Base-by-base conservation (phyloP, 2,329 filamentous ascomycete species). In the Colletotrichum gloeosporioides region DNA sequence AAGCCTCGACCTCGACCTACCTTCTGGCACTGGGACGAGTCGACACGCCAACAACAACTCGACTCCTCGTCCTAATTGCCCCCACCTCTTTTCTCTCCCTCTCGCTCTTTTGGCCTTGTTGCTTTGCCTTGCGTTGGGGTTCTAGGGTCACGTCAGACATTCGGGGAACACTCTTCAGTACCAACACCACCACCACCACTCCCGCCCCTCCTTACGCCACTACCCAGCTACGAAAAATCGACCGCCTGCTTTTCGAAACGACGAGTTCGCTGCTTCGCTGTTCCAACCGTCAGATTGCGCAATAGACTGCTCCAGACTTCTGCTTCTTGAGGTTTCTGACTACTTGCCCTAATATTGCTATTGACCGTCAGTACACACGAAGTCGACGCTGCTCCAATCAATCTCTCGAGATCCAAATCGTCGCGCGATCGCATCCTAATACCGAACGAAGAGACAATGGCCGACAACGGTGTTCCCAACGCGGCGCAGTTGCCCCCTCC, bases 401-500 rank as follows among this genome's bases (percentile, higher is more conserved):
- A 68, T 29, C 25, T 32, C 44, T 63, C 64, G 70, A 69, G 27
- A 64, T 65, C 39, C 64, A 69, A 49, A 53, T 27, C 32, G 64
- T 73, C 59, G 59, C 70, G 65, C 57, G 44, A 64, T 44, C 69
- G 32, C 59, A 18, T 63, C 57, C 15, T 69, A 65, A 73, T 64
- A 73, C 22, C 57, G 27, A 64, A 34, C 59, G 34, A 69, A 55
- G 55, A 66, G 15, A 87, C 86, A 84, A 98, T 98, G 96, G 93
- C 95, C 87, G 95, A 98, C 83, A 91, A 91, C 87, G 90, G 91
- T 84, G 87, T 92, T 80, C 85, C 93, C 78, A 87, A 90, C 81
- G 86, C 91, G 80, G 88, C 91, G 78, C 92, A 94, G 85, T 92
- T 96, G 80, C 93, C 94, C 69, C 91, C 92, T 77, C 92, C 93